Evolutionary conservation across 108 stramenopile genomes (phyloP).

Genomic region (Stephanodiscus triporus): DNA sequence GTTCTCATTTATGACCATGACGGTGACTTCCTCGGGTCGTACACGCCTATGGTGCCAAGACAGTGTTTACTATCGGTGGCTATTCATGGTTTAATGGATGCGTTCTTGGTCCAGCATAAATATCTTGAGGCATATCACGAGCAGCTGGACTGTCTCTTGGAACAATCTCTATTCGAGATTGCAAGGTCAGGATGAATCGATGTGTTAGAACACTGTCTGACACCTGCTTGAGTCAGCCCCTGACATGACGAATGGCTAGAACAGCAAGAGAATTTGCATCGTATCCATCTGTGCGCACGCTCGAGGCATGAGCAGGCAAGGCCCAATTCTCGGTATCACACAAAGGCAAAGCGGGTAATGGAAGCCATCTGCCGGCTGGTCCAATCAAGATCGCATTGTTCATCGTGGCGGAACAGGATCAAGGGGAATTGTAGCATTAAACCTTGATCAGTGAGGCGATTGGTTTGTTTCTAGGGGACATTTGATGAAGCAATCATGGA

Average conservation of each 20-base stretch:
- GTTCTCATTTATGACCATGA: neutral
- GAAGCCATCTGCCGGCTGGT: neutral
- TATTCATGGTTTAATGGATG: slow-evolving; percentile 8
- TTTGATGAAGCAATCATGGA: too few species aligned
- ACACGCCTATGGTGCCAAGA: slow-evolving; percentile 2
- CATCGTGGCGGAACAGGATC: neutral
- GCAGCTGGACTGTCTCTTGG: slow-evolving; percentile 2
- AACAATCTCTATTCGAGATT: neutral
- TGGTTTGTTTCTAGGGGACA: neutral
- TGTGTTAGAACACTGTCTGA: neutral
- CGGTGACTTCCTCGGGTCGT: slow-evolving; percentile 1
- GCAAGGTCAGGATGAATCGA: neutral
- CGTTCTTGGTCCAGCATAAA: slow-evolving; percentile 3
- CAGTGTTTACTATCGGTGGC: neutral
- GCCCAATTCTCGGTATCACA: neutral
- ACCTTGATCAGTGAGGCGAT: neutral
- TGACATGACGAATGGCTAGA: slow-evolving; percentile 7
- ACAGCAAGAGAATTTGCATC: neutral
- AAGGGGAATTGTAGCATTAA: slow-evolving; percentile 1
- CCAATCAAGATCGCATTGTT: neutral
- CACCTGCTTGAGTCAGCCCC: neutral
- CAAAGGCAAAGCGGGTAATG: neutral
- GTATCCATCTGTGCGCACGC: slow-evolving; percentile 1
- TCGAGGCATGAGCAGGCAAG: neutral
- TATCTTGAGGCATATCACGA: slow-evolving; percentile 2